Evolutionary conservation across 345 rosid genomes (phyloP), one percentile per base, ranked within the genome.

Genomic region (Hibiscus trionum): DNA sequence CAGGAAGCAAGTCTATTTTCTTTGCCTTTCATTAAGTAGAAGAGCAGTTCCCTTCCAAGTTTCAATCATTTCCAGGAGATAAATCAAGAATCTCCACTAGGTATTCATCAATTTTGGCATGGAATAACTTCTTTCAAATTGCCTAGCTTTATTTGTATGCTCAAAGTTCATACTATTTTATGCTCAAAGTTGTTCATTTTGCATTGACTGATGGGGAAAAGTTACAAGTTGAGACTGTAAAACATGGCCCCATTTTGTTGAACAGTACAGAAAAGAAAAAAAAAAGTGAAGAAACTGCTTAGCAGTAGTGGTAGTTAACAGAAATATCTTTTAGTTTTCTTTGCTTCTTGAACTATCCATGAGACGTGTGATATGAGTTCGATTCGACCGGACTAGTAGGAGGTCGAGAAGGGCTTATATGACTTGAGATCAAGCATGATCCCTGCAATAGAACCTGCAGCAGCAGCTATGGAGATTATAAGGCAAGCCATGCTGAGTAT

Each of bases 361-460:
- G 49, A 17, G 15, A 4, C 16, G 31, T 64, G 8, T 27, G 71
- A 49, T 27, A 50, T 15, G 44, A 52, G 29, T 16, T 29, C 61
- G 33, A 71, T 59, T 42, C 26, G 16, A 44, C 19, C 46, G 57
- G 44, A 71, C 64, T 69, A 89, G 75, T 88, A 80, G 66, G 71
- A 61, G 8, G 89, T 70, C 52, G 75, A 56, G 82, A 93, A 93
- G 17, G 96, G 97, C 80, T 85, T 93, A 72, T 82, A 87, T 24
- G 80, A 21, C 82, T 91, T 83, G 66, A 91, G 90, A 74, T 87
- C 91, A 61, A 27, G 71, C 66, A 82, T 42, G 61, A 91, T 79
- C 29, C 96, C 98, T n/a, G 90, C 97, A 68, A 91, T 71, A 0
- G 98, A 94, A 31, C 97, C 98, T 1, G 88, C 91, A 0, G 91